These are phyloP conservation scores for Furcasterigmium furcatum DNA, from an alignment of 2,329 filamentous ascomycete genomes.

Conservation along the genomic window DNA sequence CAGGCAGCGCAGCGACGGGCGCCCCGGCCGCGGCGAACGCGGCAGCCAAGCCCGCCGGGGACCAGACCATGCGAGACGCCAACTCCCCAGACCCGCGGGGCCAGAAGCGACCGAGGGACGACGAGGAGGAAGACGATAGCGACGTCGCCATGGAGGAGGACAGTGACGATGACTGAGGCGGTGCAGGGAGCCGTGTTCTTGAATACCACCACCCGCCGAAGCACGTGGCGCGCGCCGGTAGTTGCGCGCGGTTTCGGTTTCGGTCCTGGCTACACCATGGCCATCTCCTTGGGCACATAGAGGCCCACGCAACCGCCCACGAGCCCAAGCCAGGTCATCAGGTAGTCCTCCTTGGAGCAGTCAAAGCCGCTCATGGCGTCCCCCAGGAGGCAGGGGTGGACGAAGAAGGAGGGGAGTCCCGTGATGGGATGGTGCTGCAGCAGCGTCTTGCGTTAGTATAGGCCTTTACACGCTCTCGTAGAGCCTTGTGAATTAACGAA, in stretches of 20 bases:
- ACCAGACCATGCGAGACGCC: conserved; percentile 47
- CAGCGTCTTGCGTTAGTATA: conserved; percentile 18
- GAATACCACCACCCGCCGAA: too few relatives aligned
- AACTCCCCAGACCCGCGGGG: conserved; percentile 54
- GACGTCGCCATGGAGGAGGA: conserved; percentile 68
- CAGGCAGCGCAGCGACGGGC: conserved; percentile 38
- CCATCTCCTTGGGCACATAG: conserved; percentile 71
- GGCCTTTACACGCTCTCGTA: conserved; percentile 12
- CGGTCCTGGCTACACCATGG: conserved; percentile 18
- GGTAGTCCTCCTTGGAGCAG: conserved; percentile 64
- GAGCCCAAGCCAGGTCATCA: conserved; percentile 86
- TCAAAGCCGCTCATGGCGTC: conserved; percentile 71
- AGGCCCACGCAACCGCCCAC: conserved; percentile 79
- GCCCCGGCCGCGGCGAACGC: conserved; percentile 37
- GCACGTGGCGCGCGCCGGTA: too few relatives aligned
- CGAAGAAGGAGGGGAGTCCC: conserved; percentile 77
- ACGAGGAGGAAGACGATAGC: conserved; percentile 63
- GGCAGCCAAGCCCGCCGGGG: conserved; percentile 44
- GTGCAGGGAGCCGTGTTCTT: background rate
- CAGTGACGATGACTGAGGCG: conserved; percentile 65
- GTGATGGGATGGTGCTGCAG: conserved; percentile 78
- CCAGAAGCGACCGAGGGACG: conserved; percentile 70
- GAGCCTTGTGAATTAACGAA: conserved; percentile 25
- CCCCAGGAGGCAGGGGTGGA: conserved; percentile 88
- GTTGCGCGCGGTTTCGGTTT: too few relatives aligned